A percentile compares a stretch with the other conserved stretches of the same genome.
These are phyloP conservation scores for Metarhizium guizhouense DNA, from an alignment of 2,329 filamentous ascomycete species.

Conservation along the genomic window DNA sequence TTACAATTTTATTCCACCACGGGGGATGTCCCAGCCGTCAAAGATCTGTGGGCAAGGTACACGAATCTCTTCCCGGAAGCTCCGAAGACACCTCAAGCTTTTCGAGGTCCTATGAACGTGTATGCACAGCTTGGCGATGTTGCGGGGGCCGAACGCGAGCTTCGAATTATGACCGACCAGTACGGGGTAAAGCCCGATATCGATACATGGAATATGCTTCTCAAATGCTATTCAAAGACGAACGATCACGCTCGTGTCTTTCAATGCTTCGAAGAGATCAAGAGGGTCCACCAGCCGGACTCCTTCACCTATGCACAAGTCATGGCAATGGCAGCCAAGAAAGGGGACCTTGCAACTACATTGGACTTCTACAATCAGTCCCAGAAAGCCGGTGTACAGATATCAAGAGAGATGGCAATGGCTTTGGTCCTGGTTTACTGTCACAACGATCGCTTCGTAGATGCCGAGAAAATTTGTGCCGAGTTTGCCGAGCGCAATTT, in stretches of 20 bases:
- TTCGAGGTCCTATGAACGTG: constrained; percentile 58
- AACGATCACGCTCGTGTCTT: constrained; percentile 60
- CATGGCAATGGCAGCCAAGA: constrained; percentile 60
- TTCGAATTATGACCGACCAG: constrained; percentile 49
- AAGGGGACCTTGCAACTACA: constrained; percentile 65
- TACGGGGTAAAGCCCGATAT: constrained; percentile 49
- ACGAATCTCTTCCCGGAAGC: constrained; percentile 25
- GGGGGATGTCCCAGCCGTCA: constrained; percentile 38
- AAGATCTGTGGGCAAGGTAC: constrained; percentile 36
- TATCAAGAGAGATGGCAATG: constrained; percentile 50
- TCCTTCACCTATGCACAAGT: constrained; percentile 60
- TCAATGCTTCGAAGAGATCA: constrained; percentile 53
- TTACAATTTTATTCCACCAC: constrained; percentile 38
- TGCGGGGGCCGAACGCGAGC: constrained; percentile 46
- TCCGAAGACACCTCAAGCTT: constrained; percentile 25
- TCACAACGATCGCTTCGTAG: constrained; percentile 24
- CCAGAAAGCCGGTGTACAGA: constrained; percentile 38
- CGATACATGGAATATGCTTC: constrained; percentile 65
- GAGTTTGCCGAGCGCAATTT: constrained; percentile 44
- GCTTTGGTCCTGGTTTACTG: constrained; percentile 61
- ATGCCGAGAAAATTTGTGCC: constrained; percentile 30
- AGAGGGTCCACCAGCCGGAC: constrained; percentile 42
- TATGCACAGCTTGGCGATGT: constrained; percentile 63
- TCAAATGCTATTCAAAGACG: constrained; percentile 60
- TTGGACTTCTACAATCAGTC: constrained; percentile 57